phyloP scores from a whole-genome alignment of 805 yeast species.

The Suhomyces sp. region DNA sequence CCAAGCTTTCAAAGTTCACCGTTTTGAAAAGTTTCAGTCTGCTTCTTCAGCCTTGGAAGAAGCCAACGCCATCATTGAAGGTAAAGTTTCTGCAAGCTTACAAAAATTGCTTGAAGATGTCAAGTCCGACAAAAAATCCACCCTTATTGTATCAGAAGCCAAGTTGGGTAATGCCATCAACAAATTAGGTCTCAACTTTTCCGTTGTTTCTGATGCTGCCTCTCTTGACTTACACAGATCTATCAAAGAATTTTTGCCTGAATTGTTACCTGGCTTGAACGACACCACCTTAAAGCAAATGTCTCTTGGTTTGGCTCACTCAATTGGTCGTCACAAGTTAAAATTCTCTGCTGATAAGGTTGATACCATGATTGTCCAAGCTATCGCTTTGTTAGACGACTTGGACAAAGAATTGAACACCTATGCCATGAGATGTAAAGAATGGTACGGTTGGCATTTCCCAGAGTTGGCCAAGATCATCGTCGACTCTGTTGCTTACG shows the following conservation, averaged over 20 bases:
- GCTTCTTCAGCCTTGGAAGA: constrained; percentile 97
- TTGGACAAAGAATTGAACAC: constrained; percentile 97
- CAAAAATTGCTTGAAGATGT: constrained; percentile 71
- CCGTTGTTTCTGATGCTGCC: constrained; percentile 91
- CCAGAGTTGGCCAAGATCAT: constrained; percentile 98
- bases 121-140: constrained; percentile 78
- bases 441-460: constrained; percentile 99
- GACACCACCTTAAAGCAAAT: constrained; percentile 84
- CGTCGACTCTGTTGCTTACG: constrained; percentile 93
- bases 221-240: constrained; percentile 94
- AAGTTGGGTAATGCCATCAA: constrained; percentile 95
- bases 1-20: constrained; percentile 88
- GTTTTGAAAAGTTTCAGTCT: constrained; percentile 89
- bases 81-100: constrained; percentile 85
- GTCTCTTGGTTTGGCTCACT: constrained; percentile 98
- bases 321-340: constrained; percentile 96
- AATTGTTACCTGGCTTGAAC: constrained; percentile 86
- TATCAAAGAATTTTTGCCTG: constrained; percentile 90
- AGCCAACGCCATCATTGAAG: constrained; percentile 87
- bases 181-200: constrained; percentile 84
- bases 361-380: constrained; percentile 98
- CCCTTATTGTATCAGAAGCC: constrained; percentile 89
- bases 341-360: constrained; percentile 98
- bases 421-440: constrained; percentile 98
- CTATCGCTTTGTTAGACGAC: constrained; percentile 94